Base-by-base conservation (phyloP, 2,329 filamentous ascomycete species). In the Allantophomopsis lycopodina region DNA sequence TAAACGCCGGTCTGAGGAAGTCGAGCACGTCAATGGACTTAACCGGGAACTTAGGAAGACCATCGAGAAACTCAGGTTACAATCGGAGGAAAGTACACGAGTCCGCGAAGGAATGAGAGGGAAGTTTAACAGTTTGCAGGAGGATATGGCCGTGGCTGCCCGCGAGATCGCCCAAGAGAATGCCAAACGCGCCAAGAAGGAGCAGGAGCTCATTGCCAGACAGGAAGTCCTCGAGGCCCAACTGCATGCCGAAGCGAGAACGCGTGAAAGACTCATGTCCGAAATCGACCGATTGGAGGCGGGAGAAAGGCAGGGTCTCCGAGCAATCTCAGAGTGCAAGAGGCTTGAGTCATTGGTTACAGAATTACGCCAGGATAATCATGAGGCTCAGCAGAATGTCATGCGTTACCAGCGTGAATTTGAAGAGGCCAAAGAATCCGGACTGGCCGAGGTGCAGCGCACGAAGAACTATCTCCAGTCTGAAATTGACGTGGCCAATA, bases 51-150 rank as follows among this genome's bases (percentile, higher is more conserved):
- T 95, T 41, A 77, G 79, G 49, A 77, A 74, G 54, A 77, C 79
- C 21, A 75, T 94, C 42, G 75, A 79, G 44, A 79, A 77, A 16
- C 68, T 94, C 40, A 76, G 79, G 45, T 73, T 73, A 35, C 87
- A 94, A 55, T 74, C 91, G 33, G 79, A 91, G 52, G 88, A 94
- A 61, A 89, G 86, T 52, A 78, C 88, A 53, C 77, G 81, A 46
- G 73, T 93, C 43, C 80, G 87, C 42, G 85, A 94, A 55, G 77
- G 71, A 44, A 88, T 93, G 73, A 80, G 86, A 48, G 68, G 69
- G 56, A 94, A 91, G 60, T 83, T 95, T 52, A 76, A 89, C 50
- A 77, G 77, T 43, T 66, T 98, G 32, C 88, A 96, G 59, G 75
- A 86, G 46, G 86, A 95, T 50, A 89, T 96, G 80, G 73, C 78